Evolutionary conservation across 371 early-diverging fungal genomes (phyloP), one percentile per base, ranked within the genome.

Genomic region (Basidiobolus meristosporus): DNA sequence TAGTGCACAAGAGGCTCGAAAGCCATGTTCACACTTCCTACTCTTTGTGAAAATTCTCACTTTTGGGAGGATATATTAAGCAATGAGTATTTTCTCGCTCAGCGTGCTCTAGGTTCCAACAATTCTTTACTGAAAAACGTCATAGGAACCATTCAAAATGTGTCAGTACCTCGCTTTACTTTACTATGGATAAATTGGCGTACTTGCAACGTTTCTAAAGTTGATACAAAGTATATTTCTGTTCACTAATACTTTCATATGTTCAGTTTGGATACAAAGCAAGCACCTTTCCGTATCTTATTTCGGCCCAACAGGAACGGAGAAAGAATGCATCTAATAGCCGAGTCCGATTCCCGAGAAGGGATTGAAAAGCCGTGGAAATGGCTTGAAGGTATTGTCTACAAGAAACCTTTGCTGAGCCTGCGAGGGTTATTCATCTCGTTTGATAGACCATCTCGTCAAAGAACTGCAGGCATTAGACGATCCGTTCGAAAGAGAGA

Each of bases 261-360:
- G 29, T 11, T 31, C 40, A 73, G 76, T 1, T 69, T 96, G 33
- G 93, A 91, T 54, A 88, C 89, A 16, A 87, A 86, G 59, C 93
- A 91, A 55, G 74, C 89, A 9, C 81, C 90, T 15, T 96, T 76
- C 56, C 78, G 96, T 39, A 76, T 96, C 20, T 52, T 91, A 1
- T 77, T 82, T 53, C 69, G 73, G 46, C 54, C 73, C 31, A 72
- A 76, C n/a, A 46, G 56, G 1, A 44, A 55, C n/a, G 61, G 61
- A 12, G 59, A 64, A 36, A 60, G 56, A 32, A 53, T 65, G 34
- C 65, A 70, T 16, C 28, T 64, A 52, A 63, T 84, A 43, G 70
- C 84, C 26, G 75, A 68, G 10, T 80, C 76, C 28, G 90, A 91
- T 56, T 68, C 78, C 5, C 63, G 73, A 36, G 81, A 77, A 41